phyloP scores from a whole-genome alignment of 1,139 yeast genomes.

The Candida gigantensis region DNA sequence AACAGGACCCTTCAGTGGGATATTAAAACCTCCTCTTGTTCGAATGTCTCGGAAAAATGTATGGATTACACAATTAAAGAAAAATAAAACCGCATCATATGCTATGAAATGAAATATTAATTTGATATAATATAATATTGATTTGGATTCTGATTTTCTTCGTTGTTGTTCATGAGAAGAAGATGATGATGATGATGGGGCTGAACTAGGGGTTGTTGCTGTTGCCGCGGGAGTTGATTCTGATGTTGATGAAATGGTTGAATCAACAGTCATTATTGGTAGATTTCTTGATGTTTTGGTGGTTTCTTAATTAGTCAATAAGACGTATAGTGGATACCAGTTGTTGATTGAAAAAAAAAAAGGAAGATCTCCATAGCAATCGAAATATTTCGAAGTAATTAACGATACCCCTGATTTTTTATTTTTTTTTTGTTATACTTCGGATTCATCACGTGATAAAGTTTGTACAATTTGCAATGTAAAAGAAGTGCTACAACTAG shows the following conservation, averaged over 20 bases:
- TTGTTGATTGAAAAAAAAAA: no score
- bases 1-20: conserved; percentile 42
- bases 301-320: no score
- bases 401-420: no score
- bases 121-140: conserved; percentile 8
- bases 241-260: not conserved
- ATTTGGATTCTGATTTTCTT: not conserved
- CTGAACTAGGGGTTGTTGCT: not conserved
- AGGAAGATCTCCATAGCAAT: no score
- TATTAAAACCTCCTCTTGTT: conserved; percentile 41
- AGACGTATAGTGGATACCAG: no score
- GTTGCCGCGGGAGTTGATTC: not conserved
- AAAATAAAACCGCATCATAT: conserved; percentile 38
- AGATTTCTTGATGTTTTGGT: no score
- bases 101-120: conserved; percentile 16
- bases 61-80: conserved; percentile 39
- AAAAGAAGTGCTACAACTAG: no score
- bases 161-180: not conserved
- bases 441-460: no score
- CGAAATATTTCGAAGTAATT: no score
- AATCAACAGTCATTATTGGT: not conserved
- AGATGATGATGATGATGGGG: not conserved
- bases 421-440: no score
- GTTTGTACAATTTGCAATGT: no score
- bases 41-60: conserved; percentile 47